These are phyloP conservation scores for Aspergillus brunneoviolaceus DNA, from an alignment of 2,329 filamentous ascomycete species.

Conservation along the genomic window DNA sequence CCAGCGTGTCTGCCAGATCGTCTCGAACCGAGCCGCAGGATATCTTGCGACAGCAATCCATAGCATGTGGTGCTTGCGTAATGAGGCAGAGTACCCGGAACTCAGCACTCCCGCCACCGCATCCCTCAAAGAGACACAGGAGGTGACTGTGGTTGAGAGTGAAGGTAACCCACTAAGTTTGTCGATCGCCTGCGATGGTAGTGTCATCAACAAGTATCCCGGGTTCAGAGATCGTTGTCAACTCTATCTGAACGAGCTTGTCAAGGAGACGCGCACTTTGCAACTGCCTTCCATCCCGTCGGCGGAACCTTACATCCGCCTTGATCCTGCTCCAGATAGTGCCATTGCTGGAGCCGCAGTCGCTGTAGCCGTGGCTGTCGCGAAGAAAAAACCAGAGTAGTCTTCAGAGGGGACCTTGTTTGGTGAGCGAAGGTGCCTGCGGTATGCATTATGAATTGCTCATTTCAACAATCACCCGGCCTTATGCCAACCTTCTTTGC, in stretches of 20 bases:
- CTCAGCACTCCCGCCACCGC: conserved; percentile 20
- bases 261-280: conserved; percentile 26
- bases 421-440: neutral
- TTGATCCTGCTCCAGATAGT: conserved; percentile 45
- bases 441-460: neutral
- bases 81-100: conserved; percentile 46
- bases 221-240: conserved; percentile 48
- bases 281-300: conserved; percentile 10
- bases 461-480: neutral
- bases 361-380: conserved; percentile 46
- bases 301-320: conserved; percentile 32
- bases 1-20: conserved; percentile 51
- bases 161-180: conserved; percentile 34
- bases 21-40: conserved; percentile 60
- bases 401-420: neutral
- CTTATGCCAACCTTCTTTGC: conserved; percentile 9
- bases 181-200: conserved; percentile 53
- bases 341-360: conserved; percentile 49
- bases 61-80: conserved; percentile 59
- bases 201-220: conserved; percentile 54
- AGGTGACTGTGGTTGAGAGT: conserved; percentile 36
- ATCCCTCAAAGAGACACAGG: conserved; percentile 29
- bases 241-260: conserved; percentile 43
- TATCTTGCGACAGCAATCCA: conserved; percentile 65
- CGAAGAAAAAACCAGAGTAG: conserved; percentile 24